Evolutionary conservation across 306 rosid genomes (phyloP), one percentile per base, ranked within the genome.

Genomic region (Cicer arietinum): DNA sequence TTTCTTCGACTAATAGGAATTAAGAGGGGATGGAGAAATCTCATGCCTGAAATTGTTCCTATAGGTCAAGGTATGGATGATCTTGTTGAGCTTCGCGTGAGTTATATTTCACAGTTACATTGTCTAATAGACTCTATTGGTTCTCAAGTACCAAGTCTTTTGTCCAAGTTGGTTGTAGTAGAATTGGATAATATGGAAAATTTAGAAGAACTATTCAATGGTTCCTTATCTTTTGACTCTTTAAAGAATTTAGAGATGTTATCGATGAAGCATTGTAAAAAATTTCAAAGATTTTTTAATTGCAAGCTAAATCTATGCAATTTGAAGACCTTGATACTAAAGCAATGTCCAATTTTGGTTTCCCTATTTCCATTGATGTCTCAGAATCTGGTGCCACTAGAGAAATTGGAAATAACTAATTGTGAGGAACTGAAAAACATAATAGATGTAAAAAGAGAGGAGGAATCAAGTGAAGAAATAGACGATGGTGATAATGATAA

Each of bases 21-120:
- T 47, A 0, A 5, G 6, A 1, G 16, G 2, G n/a, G 6, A 3
- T 57, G 61, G 67, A 35, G 10, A 52, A 69, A 56, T 8, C 14
- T 77, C 10, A 77, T 77, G 3, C 81, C 81, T 25, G 51, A 62
- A 0, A 44, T 67, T 14, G 13, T 51, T 75, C 16, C 52, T 1
- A 11, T 30, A 3, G 37, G 4, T 30, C 37, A 18, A 44, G 60
- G 60, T 40, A 43, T 18, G 40, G 12, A n/a, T 67, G 50, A 68
- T 16, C 18, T 57, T 25, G 3, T 16, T 11, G 0, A 6, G 0
- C 59, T 57, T 30, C 0, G 0, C 0, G n/a, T 76, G 20, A 0
- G 0, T 0, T 1, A 0, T 25, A 18, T 39, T 17, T 20, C 14
- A 12, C 7, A 56, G 44, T 1, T 54, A 0, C n/a, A 72, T 6